phyloP scores from a whole-genome alignment of 1,284 basidiomycete species.

The Marasmius fiardii region DNA sequence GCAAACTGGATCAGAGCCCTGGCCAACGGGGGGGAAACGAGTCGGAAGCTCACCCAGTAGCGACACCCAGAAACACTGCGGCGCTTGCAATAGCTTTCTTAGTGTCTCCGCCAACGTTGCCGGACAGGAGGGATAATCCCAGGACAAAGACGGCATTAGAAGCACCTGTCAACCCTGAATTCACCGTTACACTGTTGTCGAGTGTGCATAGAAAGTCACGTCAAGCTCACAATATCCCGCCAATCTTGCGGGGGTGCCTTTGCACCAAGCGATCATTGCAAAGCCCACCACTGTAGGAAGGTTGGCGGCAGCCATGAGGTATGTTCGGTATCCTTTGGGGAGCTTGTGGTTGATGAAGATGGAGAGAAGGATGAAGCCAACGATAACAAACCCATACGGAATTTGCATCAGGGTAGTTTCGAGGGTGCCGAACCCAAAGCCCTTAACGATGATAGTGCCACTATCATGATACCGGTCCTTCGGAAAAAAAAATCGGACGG shows the following conservation, averaged over 20 bases:
- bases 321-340: slow-evolving; percentile 20
- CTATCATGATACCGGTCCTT: background rate
- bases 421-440: slow-evolving; percentile 35
- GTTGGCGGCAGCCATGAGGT: slow-evolving; percentile 22
- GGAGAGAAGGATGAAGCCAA: slow-evolving; percentile 20
- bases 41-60: slow-evolving; percentile 25
- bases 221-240: slow-evolving; percentile 22
- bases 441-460: slow-evolving; percentile 34
- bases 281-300: slow-evolving; percentile 25
- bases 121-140: slow-evolving; percentile 40
- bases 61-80: slow-evolving; percentile 24
- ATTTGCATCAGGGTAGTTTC: slow-evolving; percentile 38
- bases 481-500: background rate
- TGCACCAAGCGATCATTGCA: slow-evolving; percentile 23
- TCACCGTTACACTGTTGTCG: too few species aligned
- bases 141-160: slow-evolving; percentile 43
- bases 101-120: slow-evolving; percentile 41
- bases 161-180: slow-evolving; percentile 31
- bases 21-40: background rate
- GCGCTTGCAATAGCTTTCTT: slow-evolving; percentile 34
- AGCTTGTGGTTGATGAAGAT: slow-evolving; percentile 19
- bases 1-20: slow-evolving; percentile 13
- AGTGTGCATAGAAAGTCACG: too few species aligned
- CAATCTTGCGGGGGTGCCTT: slow-evolving; percentile 18
- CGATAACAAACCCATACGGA: slow-evolving; percentile 28